Conservation (phyloP, 495 filamentous ascomycete species). For the Delitschia confertaspora region DNA sequence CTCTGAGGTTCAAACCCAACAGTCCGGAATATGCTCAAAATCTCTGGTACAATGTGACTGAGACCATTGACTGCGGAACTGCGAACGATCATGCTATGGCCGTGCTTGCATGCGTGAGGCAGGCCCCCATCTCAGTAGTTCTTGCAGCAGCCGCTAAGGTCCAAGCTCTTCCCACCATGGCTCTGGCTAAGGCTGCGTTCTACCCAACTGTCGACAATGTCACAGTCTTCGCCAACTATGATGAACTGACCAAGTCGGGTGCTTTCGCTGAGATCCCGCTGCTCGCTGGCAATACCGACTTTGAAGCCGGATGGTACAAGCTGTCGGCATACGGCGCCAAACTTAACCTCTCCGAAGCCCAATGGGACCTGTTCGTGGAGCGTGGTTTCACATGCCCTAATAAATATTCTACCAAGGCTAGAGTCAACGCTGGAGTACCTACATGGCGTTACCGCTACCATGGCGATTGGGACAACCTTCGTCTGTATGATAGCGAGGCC, state of each 20-base stretch:
- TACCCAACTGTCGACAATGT: constrained; percentile 41
- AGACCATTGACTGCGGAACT: constrained; percentile 37
- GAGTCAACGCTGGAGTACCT: too few species aligned
- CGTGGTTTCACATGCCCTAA: constrained; percentile 14
- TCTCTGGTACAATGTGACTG: constrained; percentile 38
- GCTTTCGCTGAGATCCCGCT: constrained; percentile 14
- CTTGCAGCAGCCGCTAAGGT: constrained; percentile 33
- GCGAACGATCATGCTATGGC: constrained; percentile 10
- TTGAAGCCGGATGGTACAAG: constrained; percentile 11
- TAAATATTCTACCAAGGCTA: not conserved
- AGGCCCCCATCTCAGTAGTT: constrained; percentile 31
- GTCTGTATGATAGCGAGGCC: constrained; percentile 8
- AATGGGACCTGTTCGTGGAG: constrained; percentile 14
- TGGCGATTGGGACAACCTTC: constrained; percentile 21
- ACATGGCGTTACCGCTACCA: constrained; percentile 15
- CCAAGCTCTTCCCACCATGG: constrained; percentile 22
- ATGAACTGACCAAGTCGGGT: constrained; percentile 29
- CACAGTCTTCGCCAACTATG: constrained; percentile 44
- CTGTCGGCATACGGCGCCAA: constrained; percentile 12
- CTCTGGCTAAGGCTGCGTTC: constrained; percentile 34
- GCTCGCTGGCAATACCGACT: constrained; percentile 13
- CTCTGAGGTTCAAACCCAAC: constrained; percentile 39
- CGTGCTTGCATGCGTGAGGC: constrained; percentile 41
- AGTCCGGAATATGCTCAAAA: constrained; percentile 23
- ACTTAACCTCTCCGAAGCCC: constrained; percentile 6